phyloP scores from a whole-genome alignment of 768 basidiomycete species.

The Austroboletus festivus region DNA sequence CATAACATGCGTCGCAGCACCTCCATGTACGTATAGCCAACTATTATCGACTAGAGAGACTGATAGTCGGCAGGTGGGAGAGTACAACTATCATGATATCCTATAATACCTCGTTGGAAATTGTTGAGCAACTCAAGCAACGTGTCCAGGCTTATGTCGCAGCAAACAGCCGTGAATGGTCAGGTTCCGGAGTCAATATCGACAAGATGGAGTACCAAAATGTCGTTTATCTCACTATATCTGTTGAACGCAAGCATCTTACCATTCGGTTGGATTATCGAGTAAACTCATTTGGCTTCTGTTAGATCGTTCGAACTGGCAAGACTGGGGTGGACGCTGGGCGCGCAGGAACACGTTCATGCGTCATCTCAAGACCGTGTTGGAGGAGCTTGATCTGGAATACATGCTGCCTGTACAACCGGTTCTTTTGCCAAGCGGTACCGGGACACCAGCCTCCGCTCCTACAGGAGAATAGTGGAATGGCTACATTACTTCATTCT shows the following conservation, averaged over 20 bases:
- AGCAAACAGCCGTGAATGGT: slow-evolving; percentile 73
- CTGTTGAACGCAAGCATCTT: slow-evolving; percentile 62
- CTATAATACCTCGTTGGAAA: slow-evolving; percentile 69
- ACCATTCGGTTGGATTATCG: not conserved
- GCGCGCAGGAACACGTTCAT: slow-evolving; percentile 71
- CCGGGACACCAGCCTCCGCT: not conserved
- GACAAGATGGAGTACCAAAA: slow-evolving; percentile 81
- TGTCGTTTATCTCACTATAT: slow-evolving; percentile 60
- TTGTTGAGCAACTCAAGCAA: slow-evolving; percentile 61
- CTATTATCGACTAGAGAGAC: not conserved
- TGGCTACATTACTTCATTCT: not conserved
- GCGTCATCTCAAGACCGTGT: slow-evolving; percentile 63
- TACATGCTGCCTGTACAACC: slow-evolving; percentile 76
- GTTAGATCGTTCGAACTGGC: slow-evolving; percentile 77
- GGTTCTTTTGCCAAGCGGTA: slow-evolving; percentile 45
- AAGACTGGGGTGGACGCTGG: slow-evolving; percentile 85
- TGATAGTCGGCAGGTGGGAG: slow-evolving; percentile 50
- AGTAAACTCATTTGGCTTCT: slow-evolving; percentile 1
- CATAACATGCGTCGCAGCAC: slow-evolving; percentile 75
- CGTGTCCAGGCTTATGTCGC: slow-evolving; percentile 58
- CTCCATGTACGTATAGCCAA: slow-evolving; percentile 53
- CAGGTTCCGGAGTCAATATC: slow-evolving; percentile 58
- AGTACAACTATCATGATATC: slow-evolving; percentile 61
- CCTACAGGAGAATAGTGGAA: not conserved
- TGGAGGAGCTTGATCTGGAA: slow-evolving; percentile 71